These are phyloP conservation scores for Penicillium freii DNA, from an alignment of 2,329 filamentous ascomycete genomes.

Conservation along the genomic window DNA sequence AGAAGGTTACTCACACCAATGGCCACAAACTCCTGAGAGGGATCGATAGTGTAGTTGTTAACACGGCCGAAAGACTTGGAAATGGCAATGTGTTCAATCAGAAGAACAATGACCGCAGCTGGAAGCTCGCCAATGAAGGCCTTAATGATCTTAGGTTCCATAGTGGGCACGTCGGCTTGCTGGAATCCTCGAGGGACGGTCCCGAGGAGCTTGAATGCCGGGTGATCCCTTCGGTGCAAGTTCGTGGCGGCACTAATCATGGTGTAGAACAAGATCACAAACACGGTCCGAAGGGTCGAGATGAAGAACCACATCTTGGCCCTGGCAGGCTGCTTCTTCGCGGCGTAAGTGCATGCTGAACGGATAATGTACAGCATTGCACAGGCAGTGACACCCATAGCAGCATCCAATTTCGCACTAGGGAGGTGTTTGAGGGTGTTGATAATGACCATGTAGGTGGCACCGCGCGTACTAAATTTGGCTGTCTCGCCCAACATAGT, in stretches of 20 bases:
- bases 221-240: conserved; percentile 60
- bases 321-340: conserved; percentile 65
- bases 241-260: conserved; percentile 87
- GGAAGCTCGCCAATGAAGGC: conserved; percentile 72
- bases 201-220: conserved; percentile 71
- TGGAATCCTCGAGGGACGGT: conserved; percentile 82
- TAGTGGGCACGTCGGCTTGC: conserved; percentile 68
- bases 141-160: conserved; percentile 65
- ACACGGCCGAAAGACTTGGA: conserved; percentile 94
- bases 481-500: conserved; percentile 72
- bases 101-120: conserved; percentile 83
- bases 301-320: conserved; percentile 83
- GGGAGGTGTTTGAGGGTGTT: conserved; percentile 73
- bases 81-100: conserved; percentile 96
- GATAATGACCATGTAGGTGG: conserved; percentile 81
- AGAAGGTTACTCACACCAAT: conserved; percentile 89
- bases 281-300: conserved; percentile 85
- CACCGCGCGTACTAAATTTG: conserved; percentile 66
- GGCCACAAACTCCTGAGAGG: conserved; percentile 92
- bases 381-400: conserved; percentile 82
- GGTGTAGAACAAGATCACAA: conserved; percentile 89
- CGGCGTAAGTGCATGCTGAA: conserved; percentile 60
- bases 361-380: conserved; percentile 75
- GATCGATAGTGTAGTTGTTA: conserved; percentile 94
- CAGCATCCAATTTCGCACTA: conserved; percentile 70